These are phyloP conservation scores for Aphanoascus verrucosus DNA, from an alignment of 2,329 filamentous ascomycete species.

Conservation along the genomic window DNA sequence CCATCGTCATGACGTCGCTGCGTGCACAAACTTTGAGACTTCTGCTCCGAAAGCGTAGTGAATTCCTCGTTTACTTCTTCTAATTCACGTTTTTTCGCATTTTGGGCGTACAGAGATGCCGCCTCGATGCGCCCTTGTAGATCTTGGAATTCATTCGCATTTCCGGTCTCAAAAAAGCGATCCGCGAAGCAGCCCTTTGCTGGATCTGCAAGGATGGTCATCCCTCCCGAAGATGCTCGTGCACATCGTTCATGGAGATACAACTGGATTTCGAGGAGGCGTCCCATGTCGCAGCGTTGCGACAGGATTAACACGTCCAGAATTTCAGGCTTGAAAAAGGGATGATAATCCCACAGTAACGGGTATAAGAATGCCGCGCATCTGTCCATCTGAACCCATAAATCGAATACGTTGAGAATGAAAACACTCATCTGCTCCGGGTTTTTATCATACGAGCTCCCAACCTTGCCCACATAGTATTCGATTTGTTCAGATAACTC, in stretches of 20 bases:
- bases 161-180: conserved; percentile 32
- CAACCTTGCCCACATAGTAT: conserved; percentile 6
- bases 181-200: conserved; percentile 37
- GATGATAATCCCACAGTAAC: conserved; percentile 42
- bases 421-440: conserved; percentile 45
- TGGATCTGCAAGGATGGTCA: conserved; percentile 42
- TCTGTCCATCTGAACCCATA: conserved; percentile 51
- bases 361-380: conserved; percentile 31
- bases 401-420: conserved; percentile 45
- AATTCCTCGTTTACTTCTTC: neutral
- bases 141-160: conserved; percentile 18
- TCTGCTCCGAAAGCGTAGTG: conserved; percentile 23
- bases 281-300: conserved; percentile 38
- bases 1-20: conserved; percentile 20
- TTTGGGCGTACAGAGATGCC: neutral
- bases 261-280: conserved; percentile 41
- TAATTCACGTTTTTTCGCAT: neutral
- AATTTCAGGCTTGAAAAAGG: conserved; percentile 40
- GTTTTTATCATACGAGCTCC: conserved; percentile 5
- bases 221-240: conserved; percentile 15
- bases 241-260: conserved; percentile 38
- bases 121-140: conserved; percentile 29
- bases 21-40: conserved; percentile 25
- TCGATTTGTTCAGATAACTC: conserved; percentile 6
- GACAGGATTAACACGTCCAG: conserved; percentile 48